phyloP scores from a whole-genome alignment of 192 early-diverging fungal genomes.

The Powellomyces hirtus region DNA sequence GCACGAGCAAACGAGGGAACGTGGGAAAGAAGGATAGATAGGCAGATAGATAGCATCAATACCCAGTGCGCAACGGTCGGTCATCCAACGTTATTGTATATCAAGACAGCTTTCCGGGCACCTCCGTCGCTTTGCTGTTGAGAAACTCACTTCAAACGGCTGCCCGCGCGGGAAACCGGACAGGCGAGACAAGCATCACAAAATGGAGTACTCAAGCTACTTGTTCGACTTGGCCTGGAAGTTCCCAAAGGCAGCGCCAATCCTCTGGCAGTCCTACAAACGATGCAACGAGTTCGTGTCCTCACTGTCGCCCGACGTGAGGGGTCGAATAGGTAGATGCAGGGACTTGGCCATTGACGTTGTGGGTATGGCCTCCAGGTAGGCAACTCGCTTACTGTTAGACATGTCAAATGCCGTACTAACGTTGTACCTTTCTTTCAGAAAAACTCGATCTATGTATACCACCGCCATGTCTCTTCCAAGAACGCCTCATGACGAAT shows the following conservation, averaged over 20 bases:
- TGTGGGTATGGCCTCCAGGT: too few relatives aligned
- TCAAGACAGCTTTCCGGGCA: too few relatives aligned
- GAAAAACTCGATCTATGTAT: background rate
- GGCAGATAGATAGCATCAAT: too few relatives aligned
- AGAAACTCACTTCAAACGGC: too few relatives aligned
- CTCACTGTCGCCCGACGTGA: slow-evolving; percentile 17
- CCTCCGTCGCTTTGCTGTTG: too few relatives aligned
- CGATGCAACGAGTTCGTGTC: background rate
- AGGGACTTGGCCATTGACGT: background rate
- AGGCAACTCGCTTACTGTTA: too few relatives aligned
- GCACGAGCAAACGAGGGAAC: too few relatives aligned
- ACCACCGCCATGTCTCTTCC: slow-evolving; percentile 7
- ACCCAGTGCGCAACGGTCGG: too few relatives aligned
- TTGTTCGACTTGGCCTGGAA: slow-evolving; percentile 12
- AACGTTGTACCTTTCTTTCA: background rate
- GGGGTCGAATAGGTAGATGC: background rate
- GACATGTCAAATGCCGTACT: background rate
- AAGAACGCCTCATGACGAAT: background rate
- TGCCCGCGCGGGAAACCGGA: too few relatives aligned
- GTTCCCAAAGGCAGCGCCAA: slow-evolving; percentile 4
- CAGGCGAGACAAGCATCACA: too few relatives aligned
- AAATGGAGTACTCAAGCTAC: background rate
- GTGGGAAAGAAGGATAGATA: too few relatives aligned
- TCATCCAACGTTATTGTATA: too few relatives aligned
- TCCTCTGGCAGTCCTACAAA: background rate